These are phyloP conservation scores for Tubosaeta brunneosetosa DNA, from an alignment of 768 basidiomycete species.

Conservation along the genomic window DNA sequence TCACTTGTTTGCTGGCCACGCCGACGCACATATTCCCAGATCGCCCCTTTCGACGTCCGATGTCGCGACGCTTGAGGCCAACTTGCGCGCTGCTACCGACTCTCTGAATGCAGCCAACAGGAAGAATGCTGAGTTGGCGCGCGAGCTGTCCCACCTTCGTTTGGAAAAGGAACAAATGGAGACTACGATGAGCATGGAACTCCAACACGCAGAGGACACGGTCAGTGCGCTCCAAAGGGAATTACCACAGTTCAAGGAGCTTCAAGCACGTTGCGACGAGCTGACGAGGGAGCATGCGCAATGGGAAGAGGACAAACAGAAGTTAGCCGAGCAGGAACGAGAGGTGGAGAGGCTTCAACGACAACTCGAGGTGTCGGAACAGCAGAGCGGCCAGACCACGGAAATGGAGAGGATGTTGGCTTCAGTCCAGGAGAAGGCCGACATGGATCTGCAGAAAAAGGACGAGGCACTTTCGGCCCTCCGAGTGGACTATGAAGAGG, in stretches of 20 bases:
- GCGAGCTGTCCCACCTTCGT: conserved; percentile 57
- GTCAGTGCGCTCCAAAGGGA: conserved; percentile 55
- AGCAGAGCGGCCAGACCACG: conserved; percentile 37
- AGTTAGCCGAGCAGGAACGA: conserved; percentile 35
- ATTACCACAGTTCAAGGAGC: conserved; percentile 44
- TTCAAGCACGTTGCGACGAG: conserved; percentile 44
- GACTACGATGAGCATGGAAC: conserved; percentile 58
- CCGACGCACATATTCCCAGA: conserved; percentile 51
- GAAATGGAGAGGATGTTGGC: conserved; percentile 38
- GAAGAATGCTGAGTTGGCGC: conserved; percentile 56
- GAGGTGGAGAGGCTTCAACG: conserved; percentile 37
- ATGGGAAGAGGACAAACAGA: conserved; percentile 47
- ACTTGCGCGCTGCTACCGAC: conserved; percentile 56
- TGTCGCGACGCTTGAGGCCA: conserved; percentile 54
- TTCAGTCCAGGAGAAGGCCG: conserved; percentile 32
- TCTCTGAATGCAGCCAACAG: conserved; percentile 54
- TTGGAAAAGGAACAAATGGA: conserved; percentile 70
- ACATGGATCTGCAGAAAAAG: conserved; percentile 39
- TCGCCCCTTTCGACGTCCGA: conserved; percentile 43
- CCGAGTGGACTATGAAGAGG: conserved; percentile 37
- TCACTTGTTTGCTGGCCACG: conserved; percentile 82
- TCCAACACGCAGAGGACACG: conserved; percentile 63
- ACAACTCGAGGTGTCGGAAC: conserved; percentile 42
- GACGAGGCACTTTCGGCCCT: conserved; percentile 37
- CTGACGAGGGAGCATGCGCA: conserved; percentile 45